Conservation (phyloP, 306 rosid species). For the Lotus japonicus region DNA sequence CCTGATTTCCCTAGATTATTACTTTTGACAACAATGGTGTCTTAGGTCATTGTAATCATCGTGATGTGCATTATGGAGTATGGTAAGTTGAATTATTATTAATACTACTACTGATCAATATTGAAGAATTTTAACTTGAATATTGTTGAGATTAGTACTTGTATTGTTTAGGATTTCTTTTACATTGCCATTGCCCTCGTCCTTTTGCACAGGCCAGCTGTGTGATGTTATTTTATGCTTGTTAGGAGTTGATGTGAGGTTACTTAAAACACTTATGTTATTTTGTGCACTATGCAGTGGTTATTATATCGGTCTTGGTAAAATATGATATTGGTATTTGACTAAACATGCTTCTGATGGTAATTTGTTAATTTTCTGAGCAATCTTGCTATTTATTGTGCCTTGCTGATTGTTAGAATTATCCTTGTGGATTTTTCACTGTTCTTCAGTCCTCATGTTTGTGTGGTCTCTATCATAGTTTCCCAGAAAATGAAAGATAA, state of each 20-base stretch:
- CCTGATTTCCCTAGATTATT: constrained; percentile 51
- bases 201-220: neutral
- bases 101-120: constrained; percentile 12
- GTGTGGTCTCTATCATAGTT: no score
- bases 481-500: constrained; percentile 8
- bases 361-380: neutral
- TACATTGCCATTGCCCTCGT: neutral
- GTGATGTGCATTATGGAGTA: constrained; percentile 70
- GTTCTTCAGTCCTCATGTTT: no score
- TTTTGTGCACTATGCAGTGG: no score
- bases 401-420: no score
- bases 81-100: constrained; percentile 60
- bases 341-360: neutral
- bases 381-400: neutral
- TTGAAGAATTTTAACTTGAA: neutral
- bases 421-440: no score
- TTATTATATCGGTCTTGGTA: neutral
- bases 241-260: neutral
- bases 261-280: no score
- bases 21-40: constrained; percentile 78
- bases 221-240: constrained; percentile 1
- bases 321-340: constrained; percentile 9
- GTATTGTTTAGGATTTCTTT: neutral
- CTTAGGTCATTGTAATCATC: constrained; percentile 90
- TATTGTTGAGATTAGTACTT: neutral